phyloP scores from a whole-genome alignment of 305 asterid species.

The Solanum hybrid region DNA sequence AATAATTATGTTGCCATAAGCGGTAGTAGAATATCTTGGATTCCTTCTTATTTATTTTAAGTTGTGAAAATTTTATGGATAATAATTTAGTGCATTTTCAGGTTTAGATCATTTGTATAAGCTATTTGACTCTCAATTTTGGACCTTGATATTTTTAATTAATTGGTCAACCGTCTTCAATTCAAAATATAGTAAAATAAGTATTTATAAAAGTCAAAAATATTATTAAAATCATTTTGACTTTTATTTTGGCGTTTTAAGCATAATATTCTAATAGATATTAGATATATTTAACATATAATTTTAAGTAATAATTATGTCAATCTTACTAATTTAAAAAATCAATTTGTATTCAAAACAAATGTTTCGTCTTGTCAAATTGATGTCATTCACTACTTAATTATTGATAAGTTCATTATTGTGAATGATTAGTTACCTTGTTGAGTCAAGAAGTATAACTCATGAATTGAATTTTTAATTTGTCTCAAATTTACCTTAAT shows the following conservation, averaged over 20 bases:
- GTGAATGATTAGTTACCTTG: background rate
- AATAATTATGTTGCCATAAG: background rate
- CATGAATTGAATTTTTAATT: no score
- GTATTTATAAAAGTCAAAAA: background rate
- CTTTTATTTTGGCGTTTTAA: no score
- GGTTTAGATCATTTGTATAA: no score
- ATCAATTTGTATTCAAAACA: background rate
- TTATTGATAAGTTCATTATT: background rate
- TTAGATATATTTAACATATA: background rate
- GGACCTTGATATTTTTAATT: background rate
- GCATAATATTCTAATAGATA: background rate
- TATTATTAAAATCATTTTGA: no score
- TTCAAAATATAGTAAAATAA: background rate
- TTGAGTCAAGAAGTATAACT: background rate
- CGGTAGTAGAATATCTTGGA: background rate
- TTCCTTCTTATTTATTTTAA: background rate
- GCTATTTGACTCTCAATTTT: background rate
- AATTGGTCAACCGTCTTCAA: background rate
- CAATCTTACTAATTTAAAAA: background rate
- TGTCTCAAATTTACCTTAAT: no score
- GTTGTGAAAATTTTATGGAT: background rate
- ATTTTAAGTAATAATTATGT: background rate
- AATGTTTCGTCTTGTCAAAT: background rate
- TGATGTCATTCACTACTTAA: background rate
- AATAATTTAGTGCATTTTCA: no score